Evolutionary conservation across 176 grass and related monocot genomes (phyloP), one percentile per base, ranked within the genome.

Genomic region (Musa troglodytarum): DNA sequence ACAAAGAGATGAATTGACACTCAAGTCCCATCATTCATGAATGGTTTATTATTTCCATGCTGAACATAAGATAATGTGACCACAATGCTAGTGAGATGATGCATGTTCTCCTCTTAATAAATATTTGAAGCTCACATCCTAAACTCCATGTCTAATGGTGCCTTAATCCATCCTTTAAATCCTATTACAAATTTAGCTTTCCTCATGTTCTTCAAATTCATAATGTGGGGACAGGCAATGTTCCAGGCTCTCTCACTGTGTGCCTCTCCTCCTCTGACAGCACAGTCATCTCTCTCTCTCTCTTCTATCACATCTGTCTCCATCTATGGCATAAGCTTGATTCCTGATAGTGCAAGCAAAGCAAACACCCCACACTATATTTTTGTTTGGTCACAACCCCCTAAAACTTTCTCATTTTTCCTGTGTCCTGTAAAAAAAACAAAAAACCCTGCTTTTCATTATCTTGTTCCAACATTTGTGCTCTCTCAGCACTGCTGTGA

Each of bases 271-370:
- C 76, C 54, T 68, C 88, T 92, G 87, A 89, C 89, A 89, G 77
- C 26, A 75, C 86, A 71, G 55, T 81, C n/a, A 50, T 11, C 77
- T 72, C 77, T 82, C 77, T 77, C 79, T 75, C 76, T 72, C 67
- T 53, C 53, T 72, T 43, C 34, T 75, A 11, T 49, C 49, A 16
- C 34, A 50, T 65, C 69, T 52, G 52, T 10, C 73, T 71, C 73
- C 65, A 79, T 78, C 80, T 79, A 78, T 87, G 34, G 70, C 81
- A 81, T 85, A 88, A 79, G 87, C 81, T 96, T 84, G 92, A 90
- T 96, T 92, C 89, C 92, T 96, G 92, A 82, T 86, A 92, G 92
- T 96, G 87, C 87, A 96, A 96, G 92, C 89, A 86, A 96, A 92
- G 92, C 87, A 89, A 89, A 81, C 80, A 82, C 78, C 87, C 64